Conservation (phyloP, 306 rosid genomes). For the Neltuma alba region DNA sequence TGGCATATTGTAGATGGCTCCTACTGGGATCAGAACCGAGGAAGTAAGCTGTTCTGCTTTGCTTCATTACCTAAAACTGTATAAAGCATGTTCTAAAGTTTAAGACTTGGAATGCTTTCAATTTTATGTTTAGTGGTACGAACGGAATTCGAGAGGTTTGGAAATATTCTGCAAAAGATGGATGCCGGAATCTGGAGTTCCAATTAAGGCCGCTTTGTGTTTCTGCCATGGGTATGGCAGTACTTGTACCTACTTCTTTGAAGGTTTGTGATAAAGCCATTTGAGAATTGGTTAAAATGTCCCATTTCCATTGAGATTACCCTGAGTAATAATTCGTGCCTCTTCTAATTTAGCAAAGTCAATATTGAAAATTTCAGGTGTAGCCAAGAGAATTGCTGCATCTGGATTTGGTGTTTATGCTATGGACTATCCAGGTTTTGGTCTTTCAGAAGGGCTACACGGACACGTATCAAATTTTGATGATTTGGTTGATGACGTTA, state of each 20-base stretch:
- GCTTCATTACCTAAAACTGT: not conserved
- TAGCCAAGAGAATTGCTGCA: slow-evolving; percentile 77
- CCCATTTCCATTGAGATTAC: not conserved
- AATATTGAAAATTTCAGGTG: slow-evolving; percentile 54
- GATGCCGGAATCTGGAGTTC: slow-evolving; percentile 60
- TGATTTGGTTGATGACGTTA: slow-evolving; percentile 68
- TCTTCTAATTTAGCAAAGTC: not conserved
- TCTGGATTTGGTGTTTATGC: slow-evolving; percentile 78
- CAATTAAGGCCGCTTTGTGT: slow-evolving; percentile 64
- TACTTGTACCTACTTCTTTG: slow-evolving; percentile 95
- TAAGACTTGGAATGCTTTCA: not conserved
- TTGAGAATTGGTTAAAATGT: not conserved
- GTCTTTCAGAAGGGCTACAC: slow-evolving; percentile 90
- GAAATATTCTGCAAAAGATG: slow-evolving; percentile 88
- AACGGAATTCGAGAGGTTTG: slow-evolving; percentile 71
- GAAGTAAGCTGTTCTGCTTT: slow-evolving; percentile 64
- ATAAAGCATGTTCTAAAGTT: not conserved
- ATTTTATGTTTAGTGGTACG: slow-evolving; percentile 67
- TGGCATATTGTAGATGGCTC: slow-evolving; percentile 63
- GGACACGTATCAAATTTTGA: slow-evolving; percentile 79
- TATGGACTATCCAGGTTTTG: slow-evolving; percentile 92
- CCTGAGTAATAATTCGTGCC: not conserved
- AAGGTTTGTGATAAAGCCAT: slow-evolving; percentile 59
- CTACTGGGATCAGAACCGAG: slow-evolving; percentile 75
- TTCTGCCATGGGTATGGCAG: slow-evolving; percentile 99